phyloP scores from a whole-genome alignment of 768 basidiomycete genomes.

The Leucocoprinus sp. region DNA sequence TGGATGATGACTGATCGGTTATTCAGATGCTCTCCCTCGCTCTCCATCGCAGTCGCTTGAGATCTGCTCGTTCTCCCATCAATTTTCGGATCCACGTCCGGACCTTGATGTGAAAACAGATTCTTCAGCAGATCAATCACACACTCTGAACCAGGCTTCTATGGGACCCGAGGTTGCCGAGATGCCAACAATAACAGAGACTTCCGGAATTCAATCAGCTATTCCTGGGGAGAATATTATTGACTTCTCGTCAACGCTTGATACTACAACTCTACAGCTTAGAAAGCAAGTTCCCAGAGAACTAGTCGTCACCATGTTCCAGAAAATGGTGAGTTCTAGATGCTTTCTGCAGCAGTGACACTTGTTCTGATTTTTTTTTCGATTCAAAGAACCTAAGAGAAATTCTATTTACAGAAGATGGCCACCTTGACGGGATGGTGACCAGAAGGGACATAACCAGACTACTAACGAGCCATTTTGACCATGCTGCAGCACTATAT shows the following conservation, averaged over 20 bases:
- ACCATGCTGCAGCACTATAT: slow-evolving; percentile 38
- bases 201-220: slow-evolving; percentile 15
- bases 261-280: slow-evolving; percentile 50
- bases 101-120: not conserved
- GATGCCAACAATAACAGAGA: slow-evolving; percentile 11
- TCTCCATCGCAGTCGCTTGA: slow-evolving; percentile 10
- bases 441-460: slow-evolving; percentile 62
- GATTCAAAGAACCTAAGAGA: slow-evolving; percentile 52
- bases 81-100: not conserved
- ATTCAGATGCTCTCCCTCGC: slow-evolving; percentile 16
- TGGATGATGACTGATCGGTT: not conserved
- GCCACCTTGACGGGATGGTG: slow-evolving; percentile 54
- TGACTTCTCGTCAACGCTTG: slow-evolving; percentile 32
- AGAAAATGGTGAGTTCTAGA: slow-evolving; percentile 45
- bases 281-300: slow-evolving; percentile 65
- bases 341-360: not conserved
- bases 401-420: slow-evolving; percentile 55
- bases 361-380: not conserved
- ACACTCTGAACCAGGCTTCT: not conserved
- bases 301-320: slow-evolving; percentile 66
- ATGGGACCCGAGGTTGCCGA: slow-evolving; percentile 1
- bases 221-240: slow-evolving; percentile 17
- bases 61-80: slow-evolving; percentile 35
- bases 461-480: slow-evolving; percentile 48
- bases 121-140: not conserved